phyloP scores from a whole-genome alignment of 495 filamentous ascomycete genomes.

The Talaromyces wortmannii region DNA sequence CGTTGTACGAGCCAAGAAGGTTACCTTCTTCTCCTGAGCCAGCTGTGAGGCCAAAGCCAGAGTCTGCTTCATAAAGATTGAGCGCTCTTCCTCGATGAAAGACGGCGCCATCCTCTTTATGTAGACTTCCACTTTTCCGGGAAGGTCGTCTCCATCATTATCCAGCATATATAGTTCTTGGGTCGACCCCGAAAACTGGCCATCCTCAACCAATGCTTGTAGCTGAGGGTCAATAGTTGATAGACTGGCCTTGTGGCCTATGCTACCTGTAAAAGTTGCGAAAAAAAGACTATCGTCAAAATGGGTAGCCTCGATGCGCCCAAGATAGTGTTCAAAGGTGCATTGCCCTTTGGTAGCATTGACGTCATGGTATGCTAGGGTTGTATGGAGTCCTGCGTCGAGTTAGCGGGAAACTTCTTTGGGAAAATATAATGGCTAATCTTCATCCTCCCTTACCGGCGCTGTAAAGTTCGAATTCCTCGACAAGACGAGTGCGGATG shows the following conservation, averaged over 20 bases:
- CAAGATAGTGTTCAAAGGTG: conserved; percentile 48
- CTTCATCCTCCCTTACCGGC: conserved; percentile 34
- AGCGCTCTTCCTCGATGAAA: conserved; percentile 59
- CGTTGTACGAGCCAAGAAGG: neutral
- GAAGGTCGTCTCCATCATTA: conserved; percentile 60
- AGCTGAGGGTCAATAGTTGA: conserved; percentile 48
- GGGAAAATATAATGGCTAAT: neutral
- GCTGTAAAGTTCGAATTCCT: conserved; percentile 66
- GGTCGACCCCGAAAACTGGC: conserved; percentile 30
- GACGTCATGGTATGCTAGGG: conserved; percentile 59
- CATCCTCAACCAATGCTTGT: conserved; percentile 38
- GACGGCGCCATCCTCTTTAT: conserved; percentile 55
- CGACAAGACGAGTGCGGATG: conserved; percentile 66
- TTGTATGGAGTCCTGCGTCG: conserved; percentile 50
- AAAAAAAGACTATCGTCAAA: conserved; percentile 50
- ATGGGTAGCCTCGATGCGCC: conserved; percentile 63
- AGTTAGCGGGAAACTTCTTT: neutral
- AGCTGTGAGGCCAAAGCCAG: conserved; percentile 52
- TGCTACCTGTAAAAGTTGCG: conserved; percentile 43
- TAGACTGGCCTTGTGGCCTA: conserved; percentile 35
- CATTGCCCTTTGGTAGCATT: conserved; percentile 51
- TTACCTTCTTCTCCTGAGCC: conserved; percentile 44
- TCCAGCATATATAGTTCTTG: conserved; percentile 54
- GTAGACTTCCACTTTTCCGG: conserved; percentile 61
- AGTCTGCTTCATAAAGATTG: conserved; percentile 61